Conservation (phyloP, 495 filamentous ascomycete genomes). For the Tuber magnatum region DNA sequence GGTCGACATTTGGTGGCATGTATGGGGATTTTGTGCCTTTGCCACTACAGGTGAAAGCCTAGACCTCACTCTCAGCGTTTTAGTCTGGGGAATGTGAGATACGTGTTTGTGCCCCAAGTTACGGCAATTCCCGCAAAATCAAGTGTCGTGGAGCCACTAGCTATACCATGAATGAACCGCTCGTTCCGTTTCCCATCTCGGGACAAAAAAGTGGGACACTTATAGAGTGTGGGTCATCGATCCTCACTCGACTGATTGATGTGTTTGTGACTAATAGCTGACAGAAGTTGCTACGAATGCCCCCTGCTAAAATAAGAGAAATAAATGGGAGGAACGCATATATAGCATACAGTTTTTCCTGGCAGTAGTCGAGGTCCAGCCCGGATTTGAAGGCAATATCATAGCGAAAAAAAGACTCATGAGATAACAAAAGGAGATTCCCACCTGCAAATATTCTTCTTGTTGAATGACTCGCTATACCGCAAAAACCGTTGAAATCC, state of each 20-base stretch:
- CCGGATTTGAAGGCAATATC: neutral
- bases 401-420: neutral
- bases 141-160: too few relatives aligned
- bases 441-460: neutral
- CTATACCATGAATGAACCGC: too few relatives aligned
- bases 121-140: too few relatives aligned
- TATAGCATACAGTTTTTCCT: neutral
- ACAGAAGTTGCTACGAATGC: neutral
- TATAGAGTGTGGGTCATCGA: neutral
- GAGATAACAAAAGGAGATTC: neutral
- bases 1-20: neutral
- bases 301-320: neutral
- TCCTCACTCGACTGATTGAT: neutral
- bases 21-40: neutral
- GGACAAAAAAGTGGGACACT: too few relatives aligned
- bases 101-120: too few relatives aligned
- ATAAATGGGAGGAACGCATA: neutral
- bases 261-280: neutral
- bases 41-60: neutral
- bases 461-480: neutral
- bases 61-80: neutral
- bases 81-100: too few relatives aligned
- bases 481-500: too few relatives aligned
- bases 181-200: too few relatives aligned
- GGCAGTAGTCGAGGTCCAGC: neutral